Conservation (phyloP, 73 alveolate genomes). For the Paramecium tetraurelia region DNA sequence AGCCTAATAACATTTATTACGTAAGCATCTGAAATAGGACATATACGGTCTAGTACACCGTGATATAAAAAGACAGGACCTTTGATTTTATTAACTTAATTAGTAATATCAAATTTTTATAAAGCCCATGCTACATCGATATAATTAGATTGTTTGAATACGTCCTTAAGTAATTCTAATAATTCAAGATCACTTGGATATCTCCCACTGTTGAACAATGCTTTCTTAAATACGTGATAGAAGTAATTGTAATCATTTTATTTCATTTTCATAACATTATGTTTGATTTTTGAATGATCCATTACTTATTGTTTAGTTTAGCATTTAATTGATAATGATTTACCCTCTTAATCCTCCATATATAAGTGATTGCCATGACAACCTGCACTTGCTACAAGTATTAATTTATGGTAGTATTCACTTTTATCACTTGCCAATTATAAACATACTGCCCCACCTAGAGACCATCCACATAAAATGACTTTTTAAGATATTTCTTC, state of each 20-base stretch:
- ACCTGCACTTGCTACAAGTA: not conserved
- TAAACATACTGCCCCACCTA: not conserved
- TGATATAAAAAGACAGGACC: constrained; percentile 33
- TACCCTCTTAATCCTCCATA: not conserved
- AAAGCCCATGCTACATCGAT: not conserved
- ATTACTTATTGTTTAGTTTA: not conserved
- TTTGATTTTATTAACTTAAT: not conserved
- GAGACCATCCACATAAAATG: constrained; percentile 3
- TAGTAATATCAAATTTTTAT: not conserved
- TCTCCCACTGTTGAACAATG: constrained; percentile 1
- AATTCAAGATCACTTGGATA: not conserved
- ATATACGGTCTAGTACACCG: not conserved
- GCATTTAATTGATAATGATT: not conserved
- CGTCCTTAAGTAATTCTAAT: not conserved
- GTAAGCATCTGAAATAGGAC: not conserved
- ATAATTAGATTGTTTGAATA: not conserved
- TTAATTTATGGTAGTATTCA: not conserved
- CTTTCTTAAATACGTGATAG: not conserved
- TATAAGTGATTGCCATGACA: not conserved
- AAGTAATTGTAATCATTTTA: not conserved
- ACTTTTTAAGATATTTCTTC: not conserved
- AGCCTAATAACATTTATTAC: not conserved
- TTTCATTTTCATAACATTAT: not conserved
- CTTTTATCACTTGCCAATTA: not conserved
- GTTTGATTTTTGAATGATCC: not conserved